Base-by-base conservation (phyloP, 2,329 filamentous ascomycete genomes). In the Cladosporium sp. region DNA sequence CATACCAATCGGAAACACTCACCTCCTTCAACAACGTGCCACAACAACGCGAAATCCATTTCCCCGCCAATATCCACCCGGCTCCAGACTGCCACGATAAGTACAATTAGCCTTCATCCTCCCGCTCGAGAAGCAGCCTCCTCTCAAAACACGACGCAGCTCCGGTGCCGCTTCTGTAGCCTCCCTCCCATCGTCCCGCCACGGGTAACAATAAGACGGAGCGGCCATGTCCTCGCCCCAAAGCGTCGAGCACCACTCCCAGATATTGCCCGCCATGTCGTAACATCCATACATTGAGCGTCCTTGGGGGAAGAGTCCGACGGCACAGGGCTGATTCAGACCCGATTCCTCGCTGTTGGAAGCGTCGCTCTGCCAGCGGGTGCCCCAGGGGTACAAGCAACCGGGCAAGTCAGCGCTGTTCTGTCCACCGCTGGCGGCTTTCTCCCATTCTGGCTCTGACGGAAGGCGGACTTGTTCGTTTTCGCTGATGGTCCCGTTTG, bases 11-110 rank as follows among this genome's bases (percentile, higher is more conserved):
- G 12, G 4, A 15, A 12, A 41, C 18, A 18, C 36, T 4, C 36
- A 18, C 7, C 15, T 3, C 5, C 5, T n/a, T 41, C 38, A 41
- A n/a, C 38, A 41, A 5, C 38, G 15, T 41, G 3, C 41, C 49
- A 66, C 54, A n/a, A 66, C 65, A 28, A 66, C 49, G 3, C 65
- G 59, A 41, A 66, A 66, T 7, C 65, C 65, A 64, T 66, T 66
- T 2, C 65, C 65, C 30, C 65, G 51, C 65, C 65, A 66, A 21
- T 28, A 44, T 2, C 59, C 59, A 15, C 30, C 41, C 4, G 65
- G 51, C 54, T 66, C 65, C 51, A 66, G 21, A 62, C 65, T 64
- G 12, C 65, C 65, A 8, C 65, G 60, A 59, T 66, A 66, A 11
- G 52, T 54, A n/a, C 65, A 66, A 32, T 64, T 66, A 10, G 65